Evolutionary conservation across 1,284 basidiomycete species (phyloP), one percentile per base, ranked within the genome.

Genomic region (Rhodotorula mucilaginosa): DNA sequence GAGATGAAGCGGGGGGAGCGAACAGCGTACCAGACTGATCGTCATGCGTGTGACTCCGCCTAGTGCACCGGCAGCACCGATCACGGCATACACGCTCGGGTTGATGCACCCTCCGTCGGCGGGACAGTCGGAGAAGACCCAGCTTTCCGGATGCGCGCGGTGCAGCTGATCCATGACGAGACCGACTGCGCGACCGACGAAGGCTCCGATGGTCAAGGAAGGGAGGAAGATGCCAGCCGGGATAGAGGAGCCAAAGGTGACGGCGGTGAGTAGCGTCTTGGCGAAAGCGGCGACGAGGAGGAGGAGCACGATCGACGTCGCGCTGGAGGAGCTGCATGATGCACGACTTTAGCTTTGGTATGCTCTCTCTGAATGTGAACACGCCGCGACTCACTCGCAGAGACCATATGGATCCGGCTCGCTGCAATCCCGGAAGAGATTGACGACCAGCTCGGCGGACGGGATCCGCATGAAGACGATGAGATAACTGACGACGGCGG

Each of bases 161-260:
- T 93, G 90, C 65, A 90, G 78, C 81, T 88, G 91, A 80, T 95
- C 91, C 81, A 99, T 87, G 3, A 84, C 79, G 64, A 98, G 88
- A 23, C 97, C 97, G 49, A 97, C 80, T 52, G 98, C 89, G 47
- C 97, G 86, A 2, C 96, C 96, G 58, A 92, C 92, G 78, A 93
- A 96, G 0, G 96, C 96, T 26, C 96, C 97, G 34, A 98, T 93
- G 29, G 92, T 93, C 46, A 99, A 87, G 0, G 94, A 93, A 0
- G 97, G 96, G 44, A 99, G 92, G 82, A 99, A 99, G 77, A 99
- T 96, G 2, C 96, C 96, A 7, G 95, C 94, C 21, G 93, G 93
- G 5, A 97, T 79, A 79, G 91, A 93, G 82, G 97, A 93, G 12
- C 95, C 95, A 75, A 98, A 98, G 0, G 96, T 98, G 62, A 97